These are phyloP conservation scores for Aphanoascus verrucosus DNA, from an alignment of 2,329 filamentous ascomycete genomes.

Conservation along the genomic window DNA sequence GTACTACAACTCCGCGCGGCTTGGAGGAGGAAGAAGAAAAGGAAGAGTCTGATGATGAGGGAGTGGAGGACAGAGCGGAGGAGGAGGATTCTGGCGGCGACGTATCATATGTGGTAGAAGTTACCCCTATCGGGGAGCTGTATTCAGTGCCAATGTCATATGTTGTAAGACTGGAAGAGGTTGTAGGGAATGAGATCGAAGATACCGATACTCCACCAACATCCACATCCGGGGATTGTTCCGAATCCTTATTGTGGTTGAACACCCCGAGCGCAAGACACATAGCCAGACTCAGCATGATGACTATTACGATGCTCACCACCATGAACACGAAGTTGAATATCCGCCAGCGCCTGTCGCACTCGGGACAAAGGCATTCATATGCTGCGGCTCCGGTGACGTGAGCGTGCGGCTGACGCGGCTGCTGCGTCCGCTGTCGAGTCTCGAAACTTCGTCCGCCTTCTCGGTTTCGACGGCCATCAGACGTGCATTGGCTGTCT, in stretches of 20 bases:
- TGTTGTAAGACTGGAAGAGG: background rate
- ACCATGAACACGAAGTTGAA: background rate
- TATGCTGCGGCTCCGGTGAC: too few relatives aligned
- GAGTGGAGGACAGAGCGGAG: background rate
- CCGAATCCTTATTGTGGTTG: too few relatives aligned
- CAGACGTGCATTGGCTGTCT: too few relatives aligned
- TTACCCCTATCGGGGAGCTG: background rate
- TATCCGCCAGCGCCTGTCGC: constrained; percentile 1
- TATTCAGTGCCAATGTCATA: background rate
- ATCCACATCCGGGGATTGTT: background rate
- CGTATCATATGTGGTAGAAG: background rate
- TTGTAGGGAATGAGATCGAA: background rate
- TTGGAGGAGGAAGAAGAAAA: background rate
- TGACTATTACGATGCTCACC: background rate
- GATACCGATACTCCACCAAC: background rate
- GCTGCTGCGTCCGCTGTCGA: too few relatives aligned
- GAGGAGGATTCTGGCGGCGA: background rate
- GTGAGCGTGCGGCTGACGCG: background rate
- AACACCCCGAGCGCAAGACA: constrained; percentile 1
- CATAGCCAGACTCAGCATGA: background rate
- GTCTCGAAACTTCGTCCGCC: too few relatives aligned
- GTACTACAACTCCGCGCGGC: background rate
- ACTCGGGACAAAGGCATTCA: background rate
- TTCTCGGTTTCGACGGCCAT: too few relatives aligned
- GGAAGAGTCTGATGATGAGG: too few relatives aligned